phyloP scores from a whole-genome alignment of 75 land plant genomes.

The Pseudotsuga menziesii region DNA sequence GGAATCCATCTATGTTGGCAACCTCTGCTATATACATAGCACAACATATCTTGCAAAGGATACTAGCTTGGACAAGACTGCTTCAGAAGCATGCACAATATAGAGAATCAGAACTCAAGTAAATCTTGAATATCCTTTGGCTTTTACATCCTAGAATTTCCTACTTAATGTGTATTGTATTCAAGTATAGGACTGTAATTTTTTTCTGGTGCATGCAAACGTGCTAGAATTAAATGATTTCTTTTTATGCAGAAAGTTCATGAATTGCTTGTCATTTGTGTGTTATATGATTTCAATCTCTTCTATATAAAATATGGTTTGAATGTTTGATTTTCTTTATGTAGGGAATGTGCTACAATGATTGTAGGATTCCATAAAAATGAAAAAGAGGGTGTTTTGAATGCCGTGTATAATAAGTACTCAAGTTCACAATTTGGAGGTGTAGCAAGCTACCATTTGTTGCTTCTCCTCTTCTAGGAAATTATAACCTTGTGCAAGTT shows the following conservation, averaged over 20 bases:
- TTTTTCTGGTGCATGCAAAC: neutral
- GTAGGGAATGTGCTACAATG: slow-evolving; percentile 60
- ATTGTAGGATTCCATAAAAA: slow-evolving; percentile 56
- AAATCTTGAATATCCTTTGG: neutral
- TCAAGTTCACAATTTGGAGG: slow-evolving; percentile 26
- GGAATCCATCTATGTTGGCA: slow-evolving; percentile 60
- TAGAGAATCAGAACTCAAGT: slow-evolving; percentile 61
- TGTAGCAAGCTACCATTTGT: slow-evolving; percentile 26
- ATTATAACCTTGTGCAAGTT: too few relatives aligned
- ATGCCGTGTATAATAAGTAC: slow-evolving; percentile 69
- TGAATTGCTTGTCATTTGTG: neutral
- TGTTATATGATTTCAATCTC: neutral
- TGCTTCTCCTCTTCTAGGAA: too few relatives aligned
- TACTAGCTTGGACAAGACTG: slow-evolving; percentile 55
- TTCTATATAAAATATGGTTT: neutral
- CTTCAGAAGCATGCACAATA: slow-evolving; percentile 66
- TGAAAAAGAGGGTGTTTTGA: slow-evolving; percentile 36
- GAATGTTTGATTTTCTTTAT: neutral
- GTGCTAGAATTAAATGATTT: neutral
- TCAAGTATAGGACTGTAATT: neutral
- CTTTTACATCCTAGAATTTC: neutral
- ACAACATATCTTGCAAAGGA: slow-evolving; percentile 37
- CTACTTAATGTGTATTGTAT: neutral
- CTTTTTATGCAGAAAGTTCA: neutral
- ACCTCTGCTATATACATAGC: slow-evolving; percentile 81